Evolutionary conservation across 306 rosid genomes (phyloP).

Genomic region (Quercus dentata): DNA sequence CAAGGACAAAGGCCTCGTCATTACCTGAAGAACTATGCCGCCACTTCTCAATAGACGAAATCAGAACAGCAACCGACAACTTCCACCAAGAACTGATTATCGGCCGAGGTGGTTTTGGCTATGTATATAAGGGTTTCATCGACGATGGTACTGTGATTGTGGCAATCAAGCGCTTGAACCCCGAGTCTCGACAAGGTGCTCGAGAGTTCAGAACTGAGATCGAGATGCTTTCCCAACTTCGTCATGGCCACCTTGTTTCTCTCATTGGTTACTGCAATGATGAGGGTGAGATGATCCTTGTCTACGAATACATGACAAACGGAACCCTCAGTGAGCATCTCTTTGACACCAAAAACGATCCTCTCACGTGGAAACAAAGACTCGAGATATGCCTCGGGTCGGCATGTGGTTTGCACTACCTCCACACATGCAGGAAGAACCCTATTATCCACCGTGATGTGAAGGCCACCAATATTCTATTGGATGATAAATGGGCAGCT

Average conservation of each 20-base stretch:
- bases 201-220: slow-evolving; percentile 45
- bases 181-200: slow-evolving; percentile 33
- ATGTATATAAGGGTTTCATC: background rate
- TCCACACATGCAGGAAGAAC: slow-evolving; percentile 36
- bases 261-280: slow-evolving; percentile 43
- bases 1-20: background rate
- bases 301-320: slow-evolving; percentile 47
- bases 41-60: slow-evolving; percentile 14
- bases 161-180: slow-evolving; percentile 32
- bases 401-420: slow-evolving; percentile 57
- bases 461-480: slow-evolving; percentile 50
- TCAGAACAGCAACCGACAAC: slow-evolving; percentile 24
- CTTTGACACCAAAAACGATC: slow-evolving; percentile 16
- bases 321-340: slow-evolving; percentile 53
- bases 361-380: slow-evolving; percentile 43
- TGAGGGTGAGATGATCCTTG: slow-evolving; percentile 37
- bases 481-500: slow-evolving; percentile 34
- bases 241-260: slow-evolving; percentile 39
- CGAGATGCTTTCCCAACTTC: slow-evolving; percentile 29
- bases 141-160: background rate
- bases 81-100: slow-evolving; percentile 18
- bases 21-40: slow-evolving; percentile 24
- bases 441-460: slow-evolving; percentile 52
- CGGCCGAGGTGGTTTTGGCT: slow-evolving; percentile 31
- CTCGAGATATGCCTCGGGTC: slow-evolving; percentile 43